Base-by-base conservation (phyloP, 495 filamentous ascomycete genomes). In the Hypoxylon fragiforme region DNA sequence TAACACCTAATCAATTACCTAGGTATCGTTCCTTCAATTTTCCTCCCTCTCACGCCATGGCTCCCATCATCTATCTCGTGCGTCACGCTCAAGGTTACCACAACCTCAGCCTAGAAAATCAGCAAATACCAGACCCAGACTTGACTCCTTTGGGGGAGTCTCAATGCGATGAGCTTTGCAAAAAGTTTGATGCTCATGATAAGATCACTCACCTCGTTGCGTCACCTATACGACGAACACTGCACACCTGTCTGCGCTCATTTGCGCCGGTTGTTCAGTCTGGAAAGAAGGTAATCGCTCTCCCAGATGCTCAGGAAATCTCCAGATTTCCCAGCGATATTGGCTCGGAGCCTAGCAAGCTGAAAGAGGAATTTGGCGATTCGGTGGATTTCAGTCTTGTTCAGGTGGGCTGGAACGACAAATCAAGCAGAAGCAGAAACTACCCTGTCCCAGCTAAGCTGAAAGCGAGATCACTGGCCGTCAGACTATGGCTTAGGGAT, bases 251-350 rank as follows among this genome's bases (percentile, higher is more conserved):
- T 3, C 77, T 96, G 7, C 71, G 84, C 41, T 81, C 80, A 38
- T 96, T 96, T 71, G 69, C 67, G 37, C 74, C 84, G 2, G 62
- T 51, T 5, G 36, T 56, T 21, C 49, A 75, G 19, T 65, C 69
- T 2, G 72, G 73, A 43, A 72, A 75, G 13, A 63, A 57, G 44
- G 66, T 95, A 39, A 76, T 89, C 41, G 84, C 87, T 7, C 72
- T 96, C 1, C 88, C 90, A 0, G 88, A 92, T 50, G 66, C 90
- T 0, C 92, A 97, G 70, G 92, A 97, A 70, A 85, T 87, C 0
- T 84, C 81, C 8, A 81, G 83, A 19, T 68, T 88, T 13, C 84
- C 90, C 0, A 95, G 92, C 71, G 91, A 97, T 65, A 87, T 83
- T 2, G 92, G 92, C 1, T 85, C 77, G 26, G 66, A 77, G 1